Evolutionary conservation across 495 filamentous ascomycete genomes (phyloP).

Genomic region (Haplographium delicatum): DNA sequence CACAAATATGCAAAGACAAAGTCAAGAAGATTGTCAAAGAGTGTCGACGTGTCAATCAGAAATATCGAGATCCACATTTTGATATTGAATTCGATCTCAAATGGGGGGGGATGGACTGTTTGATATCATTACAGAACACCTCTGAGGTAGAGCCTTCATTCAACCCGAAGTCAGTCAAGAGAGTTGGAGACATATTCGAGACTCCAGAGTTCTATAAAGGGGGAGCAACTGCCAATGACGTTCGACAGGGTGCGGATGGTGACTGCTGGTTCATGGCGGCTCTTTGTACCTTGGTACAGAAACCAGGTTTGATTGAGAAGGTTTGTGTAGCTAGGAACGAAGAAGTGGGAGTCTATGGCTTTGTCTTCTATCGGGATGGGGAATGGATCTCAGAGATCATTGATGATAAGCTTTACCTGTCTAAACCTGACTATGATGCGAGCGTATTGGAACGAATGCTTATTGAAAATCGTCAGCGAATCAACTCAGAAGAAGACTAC

Average conservation of each 20-base stretch:
- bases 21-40: conserved; percentile 78
- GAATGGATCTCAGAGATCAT: conserved; percentile 90
- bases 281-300: conserved; percentile 74
- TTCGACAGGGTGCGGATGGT: conserved; percentile 71
- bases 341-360: conserved; percentile 84
- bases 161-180: conserved; percentile 60
- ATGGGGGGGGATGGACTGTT: too few relatives aligned
- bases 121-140: conserved; percentile 49
- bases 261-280: conserved; percentile 93
- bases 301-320: conserved; percentile 67
- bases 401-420: conserved; percentile 72
- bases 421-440: conserved; percentile 75
- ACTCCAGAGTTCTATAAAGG: conserved; percentile 71
- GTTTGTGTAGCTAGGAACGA: conserved; percentile 77
- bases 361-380: conserved; percentile 88
- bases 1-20: conserved; percentile 59
- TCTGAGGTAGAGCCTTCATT: conserved; percentile 9
- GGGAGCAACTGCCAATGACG: conserved; percentile 72
- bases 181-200: conserved; percentile 79
- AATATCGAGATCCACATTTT: conserved; percentile 85
- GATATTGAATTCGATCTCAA: conserved; percentile 46
- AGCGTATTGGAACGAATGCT: conserved; percentile 63
- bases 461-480: too few relatives aligned
- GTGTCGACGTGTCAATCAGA: conserved; percentile 77
- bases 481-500: conserved; percentile 43